Conservation (phyloP, 2,329 filamentous ascomycete species). For the Neonectria ditissima region DNA sequence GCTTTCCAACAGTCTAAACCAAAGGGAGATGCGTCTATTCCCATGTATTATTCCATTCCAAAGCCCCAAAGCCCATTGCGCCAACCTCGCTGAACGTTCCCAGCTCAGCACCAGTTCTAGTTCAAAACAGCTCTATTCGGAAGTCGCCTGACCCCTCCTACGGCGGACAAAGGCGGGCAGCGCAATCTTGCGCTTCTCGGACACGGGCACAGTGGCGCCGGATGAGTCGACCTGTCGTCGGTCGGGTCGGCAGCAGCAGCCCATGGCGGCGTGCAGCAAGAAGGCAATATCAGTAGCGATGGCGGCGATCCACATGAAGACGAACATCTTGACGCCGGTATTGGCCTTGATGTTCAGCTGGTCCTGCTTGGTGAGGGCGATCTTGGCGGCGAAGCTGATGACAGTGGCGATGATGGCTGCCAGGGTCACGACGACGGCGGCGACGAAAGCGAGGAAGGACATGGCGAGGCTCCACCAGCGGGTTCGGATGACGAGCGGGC, state of each 20-base stretch:
- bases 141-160: conserved; percentile 38
- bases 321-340: conserved; percentile 81
- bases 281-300: conserved; percentile 76
- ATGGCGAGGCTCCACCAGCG: conserved; percentile 76
- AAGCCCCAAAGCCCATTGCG: conserved; percentile 13
- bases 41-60: neutral
- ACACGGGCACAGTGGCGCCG: conserved; percentile 24
- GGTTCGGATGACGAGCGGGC: conserved; percentile 67
- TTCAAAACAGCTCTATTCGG: conserved; percentile 13
- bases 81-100: neutral
- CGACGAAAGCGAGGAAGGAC: conserved; percentile 74
- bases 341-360: conserved; percentile 81
- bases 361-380: conserved; percentile 77
- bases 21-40: conserved; percentile 1
- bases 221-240: conserved; percentile 27
- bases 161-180: conserved; percentile 48
- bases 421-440: conserved; percentile 74
- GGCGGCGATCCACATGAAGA: conserved; percentile 88
- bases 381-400: conserved; percentile 84
- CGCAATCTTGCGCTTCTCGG: conserved; percentile 39
- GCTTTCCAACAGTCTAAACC: neutral
- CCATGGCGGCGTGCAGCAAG: conserved; percentile 78
- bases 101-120: conserved; percentile 2
- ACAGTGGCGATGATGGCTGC: conserved; percentile 82
- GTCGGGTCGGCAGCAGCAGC: conserved; percentile 74